Evolutionary conservation across 345 rosid genomes (phyloP).

Genomic region (Syzygium aromaticum): DNA sequence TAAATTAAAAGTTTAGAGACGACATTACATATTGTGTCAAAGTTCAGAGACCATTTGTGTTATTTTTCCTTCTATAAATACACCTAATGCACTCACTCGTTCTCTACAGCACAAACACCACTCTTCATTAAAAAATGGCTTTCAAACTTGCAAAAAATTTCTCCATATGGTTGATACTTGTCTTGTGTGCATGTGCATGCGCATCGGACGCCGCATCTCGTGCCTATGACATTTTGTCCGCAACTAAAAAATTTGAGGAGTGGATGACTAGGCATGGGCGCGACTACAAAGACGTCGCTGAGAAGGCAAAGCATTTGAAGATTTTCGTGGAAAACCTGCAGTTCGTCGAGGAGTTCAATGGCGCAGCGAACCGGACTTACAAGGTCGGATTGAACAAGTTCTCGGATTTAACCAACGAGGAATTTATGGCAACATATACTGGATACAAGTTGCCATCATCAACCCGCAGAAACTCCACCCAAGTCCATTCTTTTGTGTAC

Average conservation of each 20-base stretch:
- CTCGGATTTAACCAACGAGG: constrained; percentile 24
- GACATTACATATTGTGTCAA: neutral
- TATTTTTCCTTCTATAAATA: neutral
- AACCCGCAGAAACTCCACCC: neutral
- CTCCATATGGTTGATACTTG: neutral
- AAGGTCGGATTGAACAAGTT: constrained; percentile 23
- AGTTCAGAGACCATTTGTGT: neutral
- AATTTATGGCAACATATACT: constrained; percentile 2
- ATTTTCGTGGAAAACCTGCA: constrained; percentile 23
- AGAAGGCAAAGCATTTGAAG: constrained; percentile 19
- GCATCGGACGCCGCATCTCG: neutral
- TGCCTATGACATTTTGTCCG: neutral
- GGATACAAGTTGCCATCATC: neutral
- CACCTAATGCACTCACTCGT: neutral
- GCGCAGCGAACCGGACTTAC: constrained; percentile 10
- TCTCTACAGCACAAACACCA: neutral
- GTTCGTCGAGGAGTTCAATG: constrained; percentile 23
- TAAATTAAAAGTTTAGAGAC: neutral
- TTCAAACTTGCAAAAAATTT: neutral
- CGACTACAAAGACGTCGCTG: constrained; percentile 4
- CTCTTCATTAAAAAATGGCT: neutral
- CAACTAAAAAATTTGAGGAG: neutral
- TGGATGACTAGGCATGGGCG: neutral
- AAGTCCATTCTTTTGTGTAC: constrained; percentile 5
- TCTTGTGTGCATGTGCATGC: neutral